Base-by-base conservation (phyloP, 1,284 basidiomycete genomes). In the Puccinia triticina region DNA sequence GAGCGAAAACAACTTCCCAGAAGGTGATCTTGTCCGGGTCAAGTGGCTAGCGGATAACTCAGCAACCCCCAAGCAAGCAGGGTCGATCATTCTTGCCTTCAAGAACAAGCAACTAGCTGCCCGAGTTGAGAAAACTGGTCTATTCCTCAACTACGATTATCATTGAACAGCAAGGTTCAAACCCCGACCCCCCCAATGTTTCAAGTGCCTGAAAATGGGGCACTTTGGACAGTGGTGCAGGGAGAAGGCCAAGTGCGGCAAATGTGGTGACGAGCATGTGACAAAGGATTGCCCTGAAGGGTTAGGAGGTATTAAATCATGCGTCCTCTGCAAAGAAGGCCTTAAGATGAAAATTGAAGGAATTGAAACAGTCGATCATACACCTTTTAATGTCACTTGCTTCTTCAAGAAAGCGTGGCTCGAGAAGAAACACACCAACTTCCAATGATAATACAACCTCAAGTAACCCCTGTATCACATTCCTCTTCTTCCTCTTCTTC, bases 161-260 rank as follows among this genome's bases (percentile, higher is more conserved):
- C 59, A 64, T 40, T 18, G 37, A 14, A 34, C n/a, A 14, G 48
- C 43, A 23, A 50, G 50, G 34, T 78, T 64, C 57, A 67, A 64
- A 18, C 29, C 32, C 7, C 46, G 40, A 0, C 76, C 76, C 2
- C 40, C 76, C 2, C 37, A 67, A 55, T 78, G 76, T 37, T 78
- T 78, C 64, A 78, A 67, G 43, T 50, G 48, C 16, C 48, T 50
- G 14, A 14, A 50, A 21, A 50, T 50, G 48, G 48, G 48, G 14
- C 48, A 77, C 29, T 61, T 43, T 23, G 43, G 61, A 23, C 11
- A 48, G 43, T 64, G 57, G 57, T 77, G 75, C 32, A 14, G 61
- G 32, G 34, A 46, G 18, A 14, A 26, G 1, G 59, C 75, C 7
- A 23, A 26, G 29, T 77, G 75, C 40, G 55, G 21, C 21, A 77